Evolutionary conservation across 257 asterid genomes (phyloP), one percentile per base, ranked within the genome.

Genomic region (Primulina tabacum): DNA sequence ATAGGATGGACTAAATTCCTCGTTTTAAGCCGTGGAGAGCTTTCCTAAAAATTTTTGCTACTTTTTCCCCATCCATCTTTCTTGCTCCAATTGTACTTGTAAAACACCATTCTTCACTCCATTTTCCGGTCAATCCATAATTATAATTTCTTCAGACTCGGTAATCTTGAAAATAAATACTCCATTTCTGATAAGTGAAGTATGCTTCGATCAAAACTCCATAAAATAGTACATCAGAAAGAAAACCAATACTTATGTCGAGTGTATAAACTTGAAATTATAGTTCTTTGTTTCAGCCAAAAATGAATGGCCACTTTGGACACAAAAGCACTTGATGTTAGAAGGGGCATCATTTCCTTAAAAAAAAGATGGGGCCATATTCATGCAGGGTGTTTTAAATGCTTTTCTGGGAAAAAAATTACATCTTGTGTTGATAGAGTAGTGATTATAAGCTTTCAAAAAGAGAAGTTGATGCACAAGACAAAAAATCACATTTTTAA

Each of bases 231-330:
- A 12, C 30, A 77, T 72, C 68, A 68, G 55, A 6, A 16, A 57
- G 2, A 63, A 30, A 58, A 17, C 20, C 34, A 74, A 65, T 37
- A 53, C 60, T 3, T 34, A 18, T 29, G 30, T 5, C 59, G 8
- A 75, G 7, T 8, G 43, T 53, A 9, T 57, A 64, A 63, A 57
- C 57, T 38, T 33, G 67, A 29, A 68, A 65, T 43, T n/a, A 28
- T 32, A 21, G 50, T 0, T 62, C 29, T 29, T 55, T 40, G 20
- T 40, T 62, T 32, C 20, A 5, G 30, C 56, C 17, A 28, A 24
- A 61, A 32, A 37, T 17, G 14, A 47, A 34, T 5, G 6, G 5
- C 6, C 53, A 43, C 11, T 43, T 43, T 43, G n/a, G 34, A 7
- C 29, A 24, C 17, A 20, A 2, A 56, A 18, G 28, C 28, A 56